Base-by-base conservation (phyloP, 495 filamentous ascomycete species). In the Penicillium flavigenum region DNA sequence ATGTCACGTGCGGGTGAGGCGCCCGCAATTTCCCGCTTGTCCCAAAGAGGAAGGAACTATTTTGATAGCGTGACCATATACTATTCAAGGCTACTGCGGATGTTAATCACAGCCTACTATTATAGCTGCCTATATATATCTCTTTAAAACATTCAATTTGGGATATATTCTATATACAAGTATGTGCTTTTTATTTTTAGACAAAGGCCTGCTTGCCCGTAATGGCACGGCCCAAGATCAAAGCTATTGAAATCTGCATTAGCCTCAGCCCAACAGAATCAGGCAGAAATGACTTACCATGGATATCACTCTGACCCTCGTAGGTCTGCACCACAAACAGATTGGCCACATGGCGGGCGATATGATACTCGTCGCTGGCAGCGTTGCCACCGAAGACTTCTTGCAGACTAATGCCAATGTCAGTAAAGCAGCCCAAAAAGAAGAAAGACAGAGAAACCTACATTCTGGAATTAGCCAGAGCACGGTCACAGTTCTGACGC, bases 381-480 rank as follows among this genome's bases (percentile, higher is more conserved):
- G 95, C 95, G 67, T 98, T 98, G 11, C 94, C 94, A 36, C 94
- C 94, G 76, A 98, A 97, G 17, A 98, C 80, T 71, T 98, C 94
- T 72, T 98, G 94, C 42, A 98, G 74, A 45, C 86, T 89, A 53
- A 57, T 31, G 36, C 10, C 32, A 43, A 32, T 31, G 53, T 65
- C 42, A 64, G 59, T 19, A 63, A 49, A 22, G 36, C 29, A 51
- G 39, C 36, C 29, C 20, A 47, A 51, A 42, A 39, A 20, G 12
- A 47, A 26, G 24, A 1, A 26, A 26, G 36, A 57, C 26, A 51
- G 56, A 8, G 39, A 57, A 49, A 74, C 85, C 62, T 76, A 86
- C 84, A 81, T 79, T 55, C 94, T 81, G 29, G 92, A 84, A 65
- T 92, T 90, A 12, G 83, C 74, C 63, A 98, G 75, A 16, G 94